Evolutionary conservation across 2,329 filamentous ascomycete species (phyloP).

Genomic region (Sporothrix brunneoviolacea): DNA sequence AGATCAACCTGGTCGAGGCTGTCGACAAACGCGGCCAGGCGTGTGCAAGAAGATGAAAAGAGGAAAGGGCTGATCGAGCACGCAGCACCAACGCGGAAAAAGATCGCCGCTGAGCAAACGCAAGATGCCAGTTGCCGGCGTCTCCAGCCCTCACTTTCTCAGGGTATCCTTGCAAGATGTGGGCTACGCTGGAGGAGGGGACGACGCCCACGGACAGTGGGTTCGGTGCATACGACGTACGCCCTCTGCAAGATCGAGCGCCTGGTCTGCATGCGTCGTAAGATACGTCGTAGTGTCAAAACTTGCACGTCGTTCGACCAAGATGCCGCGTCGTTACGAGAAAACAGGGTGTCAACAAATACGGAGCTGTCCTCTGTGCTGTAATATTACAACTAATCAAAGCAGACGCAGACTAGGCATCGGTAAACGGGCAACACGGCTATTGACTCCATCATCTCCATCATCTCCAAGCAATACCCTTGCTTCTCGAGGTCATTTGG

Average conservation of each 20-base stretch:
- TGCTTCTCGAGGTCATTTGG: background rate
- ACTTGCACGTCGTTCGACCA: no score
- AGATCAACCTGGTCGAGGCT: no score
- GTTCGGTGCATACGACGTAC: no score
- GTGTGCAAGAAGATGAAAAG: background rate
- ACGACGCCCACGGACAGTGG: background rate
- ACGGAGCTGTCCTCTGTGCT: no score
- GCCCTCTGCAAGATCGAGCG: no score
- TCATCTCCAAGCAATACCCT: background rate
- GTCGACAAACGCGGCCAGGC: background rate
- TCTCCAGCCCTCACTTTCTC: no score
- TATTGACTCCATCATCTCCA: no score
- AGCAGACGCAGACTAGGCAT: background rate
- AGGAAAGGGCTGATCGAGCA: background rate
- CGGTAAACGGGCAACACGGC: background rate
- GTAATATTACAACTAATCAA: conserved; percentile 1
- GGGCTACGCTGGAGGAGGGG: no score
- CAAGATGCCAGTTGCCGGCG: background rate
- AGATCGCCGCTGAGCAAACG: background rate
- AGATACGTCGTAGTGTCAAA: no score
- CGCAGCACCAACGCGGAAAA: background rate
- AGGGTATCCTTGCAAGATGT: no score
- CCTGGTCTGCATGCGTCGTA: no score
- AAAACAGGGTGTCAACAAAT: background rate
- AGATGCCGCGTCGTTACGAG: no score